These are phyloP conservation scores for Artemisia tridentata DNA, from an alignment of 129 eudicot species.

Conservation along the genomic window DNA sequence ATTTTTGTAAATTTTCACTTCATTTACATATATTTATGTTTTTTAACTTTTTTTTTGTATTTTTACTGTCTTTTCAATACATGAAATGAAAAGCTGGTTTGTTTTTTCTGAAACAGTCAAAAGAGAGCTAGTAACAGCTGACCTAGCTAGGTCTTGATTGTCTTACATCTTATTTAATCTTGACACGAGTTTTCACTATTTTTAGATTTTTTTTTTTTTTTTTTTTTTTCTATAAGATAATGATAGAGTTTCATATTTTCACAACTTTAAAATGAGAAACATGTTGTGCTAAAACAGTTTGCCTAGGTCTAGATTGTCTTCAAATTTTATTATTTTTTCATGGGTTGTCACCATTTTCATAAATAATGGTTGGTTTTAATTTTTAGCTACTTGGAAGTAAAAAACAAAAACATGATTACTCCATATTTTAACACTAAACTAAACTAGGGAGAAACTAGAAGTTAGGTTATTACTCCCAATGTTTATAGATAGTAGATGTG, in stretches of 20 bases:
- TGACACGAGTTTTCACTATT: background rate
- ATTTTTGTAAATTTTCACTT: slow-evolving; percentile 18
- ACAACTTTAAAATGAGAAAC: no score
- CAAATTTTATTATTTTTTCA: slow-evolving; percentile 5
- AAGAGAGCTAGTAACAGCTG: slow-evolving; percentile 9
- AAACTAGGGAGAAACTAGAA: no score
- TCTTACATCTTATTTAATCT: slow-evolving; percentile 10
- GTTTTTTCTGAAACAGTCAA: background rate
- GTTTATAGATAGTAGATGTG: no score
- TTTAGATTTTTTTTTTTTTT: no score
- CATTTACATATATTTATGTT: background rate
- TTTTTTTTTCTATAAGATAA: no score
- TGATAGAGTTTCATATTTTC: no score
- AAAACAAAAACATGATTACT: background rate
- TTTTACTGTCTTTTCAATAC: background rate
- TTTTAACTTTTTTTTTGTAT: background rate
- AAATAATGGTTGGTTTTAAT: background rate
- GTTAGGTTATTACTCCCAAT: no score
- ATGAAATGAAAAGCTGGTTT: background rate
- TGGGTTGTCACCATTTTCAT: slow-evolving; percentile 6
- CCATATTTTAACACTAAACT: no score
- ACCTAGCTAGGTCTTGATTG: slow-evolving; percentile 2
- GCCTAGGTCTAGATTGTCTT: slow-evolving; percentile 4
- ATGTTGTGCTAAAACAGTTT: background rate
- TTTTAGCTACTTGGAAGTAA: background rate